Base-by-base conservation (phyloP, 306 rosid genomes). In the Phaseolus lunatus region DNA sequence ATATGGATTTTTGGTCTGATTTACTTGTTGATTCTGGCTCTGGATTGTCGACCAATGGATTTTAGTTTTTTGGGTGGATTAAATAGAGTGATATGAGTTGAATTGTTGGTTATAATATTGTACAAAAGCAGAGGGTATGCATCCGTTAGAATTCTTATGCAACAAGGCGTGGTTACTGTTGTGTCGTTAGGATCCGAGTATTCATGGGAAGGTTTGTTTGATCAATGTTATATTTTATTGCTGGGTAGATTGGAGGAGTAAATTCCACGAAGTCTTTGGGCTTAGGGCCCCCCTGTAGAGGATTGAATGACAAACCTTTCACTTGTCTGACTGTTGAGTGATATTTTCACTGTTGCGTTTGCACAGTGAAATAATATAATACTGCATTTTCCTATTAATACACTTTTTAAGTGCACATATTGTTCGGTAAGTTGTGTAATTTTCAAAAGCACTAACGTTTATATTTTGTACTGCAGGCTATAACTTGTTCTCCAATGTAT, bases 401-500 rank as follows among this genome's bases (percentile, higher is more conserved):
- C 45, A 33, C 58, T 61, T 61, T 44, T 27, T 24, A 14, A 9
- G 64, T 43, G 49, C 24, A 29, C 24, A 29, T 67, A 44, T 23
- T 48, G 19, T 72, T 72, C 7, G 16, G 26, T 43, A 18, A 20
- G 73, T 49, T 43, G 56, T 29, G n/a, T 4, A 27, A 22, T 45
- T 72, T 54, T 50, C 45, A n/a, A 16, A 52, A 53, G 59, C 43
- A 49, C 52, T 52, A 18, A 70, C n/a, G 5, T 49, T 70, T 71
- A n/a, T 47, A 59, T 22, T 81, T 67, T 66, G 35, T 57, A 62
- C 70, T 78, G 84, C 92, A 87, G 96, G 78, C 76, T 52, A 31
- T 72, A 62, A 73, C 77, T 83, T 37, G 35, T 39, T 88, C 67
- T 81, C 63, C 22, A 56, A 44, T 66, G 16, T 33, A 56, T 33